A percentile compares a stretch with the other conserved stretches of the same genome.
Conservation (phyloP, 148 eudicot species). For the Amaranthus cruentus region DNA sequence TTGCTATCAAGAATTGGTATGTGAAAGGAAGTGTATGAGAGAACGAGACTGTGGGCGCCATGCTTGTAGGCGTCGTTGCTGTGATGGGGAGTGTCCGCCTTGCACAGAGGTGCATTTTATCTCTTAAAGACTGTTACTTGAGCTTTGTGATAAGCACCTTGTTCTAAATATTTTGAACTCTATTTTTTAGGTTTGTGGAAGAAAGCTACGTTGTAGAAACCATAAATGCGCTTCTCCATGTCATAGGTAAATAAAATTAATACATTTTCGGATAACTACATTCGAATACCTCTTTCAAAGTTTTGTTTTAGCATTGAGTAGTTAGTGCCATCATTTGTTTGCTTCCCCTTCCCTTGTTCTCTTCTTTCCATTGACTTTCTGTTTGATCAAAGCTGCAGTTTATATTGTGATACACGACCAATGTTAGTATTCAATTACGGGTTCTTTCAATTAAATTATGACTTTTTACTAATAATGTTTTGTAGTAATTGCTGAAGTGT, state of each 20-base stretch:
- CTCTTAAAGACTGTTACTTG: background rate
- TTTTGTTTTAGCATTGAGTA: background rate
- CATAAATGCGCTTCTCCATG: slow-evolving; percentile 98
- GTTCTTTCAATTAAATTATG: background rate
- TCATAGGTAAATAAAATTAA: slow-evolving; percentile 54
- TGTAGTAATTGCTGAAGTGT: background rate
- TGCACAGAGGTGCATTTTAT: slow-evolving; percentile 69
- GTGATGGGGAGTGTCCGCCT: slow-evolving; percentile 94
- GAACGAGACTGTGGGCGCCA: slow-evolving; percentile 94
- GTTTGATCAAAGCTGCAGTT: background rate
- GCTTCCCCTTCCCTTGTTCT: background rate
- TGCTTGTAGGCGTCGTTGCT: slow-evolving; percentile 94
- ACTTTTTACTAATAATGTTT: background rate
- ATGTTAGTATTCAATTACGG: background rate
- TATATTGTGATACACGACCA: background rate
- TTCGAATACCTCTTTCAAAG: background rate
- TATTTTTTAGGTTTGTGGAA: slow-evolving; percentile 69
- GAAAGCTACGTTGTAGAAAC: slow-evolving; percentile 89
- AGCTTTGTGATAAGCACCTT: slow-evolving; percentile 1
- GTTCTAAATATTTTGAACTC: slow-evolving; percentile 7
- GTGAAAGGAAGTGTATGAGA: slow-evolving; percentile 87
- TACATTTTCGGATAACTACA: background rate
- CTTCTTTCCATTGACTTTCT: background rate
- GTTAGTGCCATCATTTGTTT: background rate
- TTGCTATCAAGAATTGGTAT: slow-evolving; percentile 88